A percentile compares a stretch with the other conserved stretches of the same genome.
These are phyloP conservation scores for Guillardia theta DNA, from an alignment of 78 protist genomes.

Conservation along the genomic window DNA sequence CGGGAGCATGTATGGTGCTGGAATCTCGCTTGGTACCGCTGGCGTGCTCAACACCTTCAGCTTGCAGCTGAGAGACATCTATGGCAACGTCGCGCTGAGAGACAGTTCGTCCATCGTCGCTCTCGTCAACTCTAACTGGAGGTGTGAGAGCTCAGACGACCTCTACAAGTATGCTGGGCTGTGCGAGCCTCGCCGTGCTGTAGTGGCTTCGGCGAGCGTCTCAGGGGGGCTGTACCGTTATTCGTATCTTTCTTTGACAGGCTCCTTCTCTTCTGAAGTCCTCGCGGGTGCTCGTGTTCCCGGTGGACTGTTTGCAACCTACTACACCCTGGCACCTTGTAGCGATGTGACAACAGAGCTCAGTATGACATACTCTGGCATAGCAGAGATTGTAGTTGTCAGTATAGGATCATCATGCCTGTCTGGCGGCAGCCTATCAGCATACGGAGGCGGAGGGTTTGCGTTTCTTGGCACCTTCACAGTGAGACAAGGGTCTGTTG, in stretches of 20 bases:
- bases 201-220: not conserved
- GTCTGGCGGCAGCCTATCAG: not conserved
- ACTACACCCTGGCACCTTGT: not conserved
- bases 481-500: not conserved
- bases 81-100: not conserved
- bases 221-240: not conserved
- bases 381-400: not conserved
- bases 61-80: slow-evolving; percentile 8
- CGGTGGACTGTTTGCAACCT: slow-evolving; percentile 26
- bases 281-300: not conserved
- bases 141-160: no score
- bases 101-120: not conserved
- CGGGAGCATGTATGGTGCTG: not conserved
- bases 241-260: not conserved
- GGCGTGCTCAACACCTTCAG: not conserved
- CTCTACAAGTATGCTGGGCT: no score
- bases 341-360: not conserved
- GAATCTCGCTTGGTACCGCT: not conserved
- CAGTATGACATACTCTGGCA: not conserved
- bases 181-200: not conserved
- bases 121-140: not conserved
- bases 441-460: not conserved
- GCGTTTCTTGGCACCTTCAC: not conserved
- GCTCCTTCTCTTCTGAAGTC: not conserved
- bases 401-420: not conserved